A percentile compares a stretch with the other conserved stretches of the same genome.
phyloP scores from a whole-genome alignment of 352 stramenopile species.

The Globisporangium splendens region DNA sequence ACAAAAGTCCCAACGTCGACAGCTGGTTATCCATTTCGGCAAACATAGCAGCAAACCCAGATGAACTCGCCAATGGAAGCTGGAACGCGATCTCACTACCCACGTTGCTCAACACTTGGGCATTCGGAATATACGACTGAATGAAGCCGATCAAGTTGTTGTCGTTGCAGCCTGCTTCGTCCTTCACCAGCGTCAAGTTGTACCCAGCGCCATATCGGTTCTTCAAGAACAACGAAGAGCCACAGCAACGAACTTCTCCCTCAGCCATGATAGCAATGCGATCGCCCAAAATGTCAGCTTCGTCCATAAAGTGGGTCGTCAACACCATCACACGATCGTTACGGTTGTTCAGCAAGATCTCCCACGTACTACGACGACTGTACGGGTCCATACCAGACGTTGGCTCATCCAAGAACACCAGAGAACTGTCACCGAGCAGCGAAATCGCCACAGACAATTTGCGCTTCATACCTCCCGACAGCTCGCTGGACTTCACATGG shows the following conservation, averaged over 20 bases:
- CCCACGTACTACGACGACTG: constrained; percentile 89
- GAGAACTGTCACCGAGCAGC: too few species aligned
- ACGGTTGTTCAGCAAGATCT: constrained; percentile 63
- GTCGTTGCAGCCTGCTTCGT: constrained; percentile 22
- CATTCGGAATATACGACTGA: constrained; percentile 54
- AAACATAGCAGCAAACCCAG: constrained; percentile 90
- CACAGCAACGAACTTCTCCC: too few species aligned
- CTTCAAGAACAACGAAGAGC: too few species aligned
- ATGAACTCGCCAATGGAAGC: constrained; percentile 80
- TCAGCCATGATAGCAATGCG: constrained; percentile 84
- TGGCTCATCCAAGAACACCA: constrained; percentile 92
- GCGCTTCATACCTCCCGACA: constrained; percentile 94
- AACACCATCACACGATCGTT: constrained; percentile 77
- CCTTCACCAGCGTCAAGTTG: constrained; percentile 70
- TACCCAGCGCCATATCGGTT: too few species aligned
- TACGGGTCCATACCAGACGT: constrained; percentile 96
- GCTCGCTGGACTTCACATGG: constrained; percentile 42
- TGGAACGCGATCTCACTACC: constrained; percentile 95
- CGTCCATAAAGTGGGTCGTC: constrained; percentile 95
- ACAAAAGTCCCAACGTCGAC: background rate
- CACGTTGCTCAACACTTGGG: constrained; percentile 86
- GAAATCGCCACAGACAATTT: constrained; percentile 94
- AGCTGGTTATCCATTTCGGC: background rate
- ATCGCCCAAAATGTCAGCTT: constrained; percentile 84
- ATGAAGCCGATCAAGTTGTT: constrained; percentile 34